Evolutionary conservation across 2,329 filamentous ascomycete genomes (phyloP), one percentile per base, ranked within the genome.

Genomic region (Stemphylium vesicarium): DNA sequence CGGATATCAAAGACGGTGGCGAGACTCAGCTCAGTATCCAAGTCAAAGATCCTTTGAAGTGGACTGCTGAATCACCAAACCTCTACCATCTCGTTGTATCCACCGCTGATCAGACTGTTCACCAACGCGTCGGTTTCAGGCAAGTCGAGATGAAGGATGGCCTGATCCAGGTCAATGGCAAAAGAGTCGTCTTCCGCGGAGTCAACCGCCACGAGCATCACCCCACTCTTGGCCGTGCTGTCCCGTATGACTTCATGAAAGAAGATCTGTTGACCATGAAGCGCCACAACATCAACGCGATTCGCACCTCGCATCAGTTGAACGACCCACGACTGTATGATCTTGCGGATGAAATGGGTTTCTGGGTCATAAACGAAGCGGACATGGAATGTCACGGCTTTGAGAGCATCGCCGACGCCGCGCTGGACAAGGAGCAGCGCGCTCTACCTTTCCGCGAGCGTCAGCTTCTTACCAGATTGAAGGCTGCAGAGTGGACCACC

Each of bases 161-260:
- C 0, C 71, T 87, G 38, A 78, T 88, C 61, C 79, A 79, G 20
- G 85, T 90, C 60, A 90, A 90, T 53, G 87, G 87, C 4, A 78
- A 79, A 24, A 77, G 82, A 1, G 80, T 90, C 44, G 79, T 84
- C 2, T 79, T 91, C 59, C 81, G 84, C 24, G 88, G 88, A 13
- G 84, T 85, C 13, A 90, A 90, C 69, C 78, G 88, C 13, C 88
- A 91, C 64, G 88, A 91, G 53, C 88, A 91, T 63, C 87, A 91
- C 63, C 86, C 86, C 0, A 74, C 76, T 10, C 81, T 81, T 24
- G 88, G 88, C 3, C 84, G 88, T 0, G 81, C 86, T 0, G 85
- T 90, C 0, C 86, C 87, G 0, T 72, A 84, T 6, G 83, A 87
- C 1, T 88, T 83, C 20, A 82, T 89, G 66, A 81, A 82, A 58